phyloP scores from a whole-genome alignment of 2,329 filamentous ascomycete genomes.

The Colletotrichum euphorbiae region DNA sequence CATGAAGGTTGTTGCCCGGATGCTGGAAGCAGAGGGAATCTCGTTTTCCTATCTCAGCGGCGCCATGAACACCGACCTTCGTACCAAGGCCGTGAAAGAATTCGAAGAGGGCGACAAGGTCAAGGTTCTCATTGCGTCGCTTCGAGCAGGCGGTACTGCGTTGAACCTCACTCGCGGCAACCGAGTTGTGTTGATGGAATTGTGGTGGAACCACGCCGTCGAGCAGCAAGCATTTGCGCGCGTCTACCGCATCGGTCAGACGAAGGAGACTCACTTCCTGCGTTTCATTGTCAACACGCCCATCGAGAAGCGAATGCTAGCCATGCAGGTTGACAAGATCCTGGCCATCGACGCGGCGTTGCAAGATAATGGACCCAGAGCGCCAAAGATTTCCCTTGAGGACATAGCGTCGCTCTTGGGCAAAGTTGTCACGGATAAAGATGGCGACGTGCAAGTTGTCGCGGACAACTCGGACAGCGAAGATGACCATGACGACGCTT shows the following conservation, averaged over 20 bases:
- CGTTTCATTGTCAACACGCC: constrained; percentile 66
- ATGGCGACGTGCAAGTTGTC: neutral
- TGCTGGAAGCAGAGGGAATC: constrained; percentile 47
- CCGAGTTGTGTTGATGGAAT: constrained; percentile 65
- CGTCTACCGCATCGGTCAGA: constrained; percentile 74
- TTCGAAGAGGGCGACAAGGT: constrained; percentile 42
- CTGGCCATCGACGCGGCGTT: neutral
- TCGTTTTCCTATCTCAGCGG: constrained; percentile 52
- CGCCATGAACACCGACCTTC: no score
- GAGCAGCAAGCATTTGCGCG: constrained; percentile 73
- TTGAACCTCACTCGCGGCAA: constrained; percentile 59
- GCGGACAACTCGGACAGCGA: constrained; percentile 1
- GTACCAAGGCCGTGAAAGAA: constrained; percentile 28
- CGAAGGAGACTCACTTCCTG: constrained; percentile 67
- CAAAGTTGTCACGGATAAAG: neutral
- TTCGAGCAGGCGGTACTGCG: constrained; percentile 50
- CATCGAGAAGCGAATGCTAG: constrained; percentile 68
- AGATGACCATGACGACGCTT: neutral
- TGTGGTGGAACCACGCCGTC: constrained; percentile 42
- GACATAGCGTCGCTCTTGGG: constrained; percentile 16
- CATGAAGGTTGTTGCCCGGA: constrained; percentile 50
- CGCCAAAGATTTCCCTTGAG: neutral
- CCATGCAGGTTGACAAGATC: constrained; percentile 67
- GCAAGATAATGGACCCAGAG: neutral
- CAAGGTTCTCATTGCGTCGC: constrained; percentile 47